A percentile compares a stretch with the other conserved stretches of the same genome.
These are phyloP conservation scores for Trametes cubensis DNA, from an alignment of 768 basidiomycete species.

Conservation along the genomic window DNA sequence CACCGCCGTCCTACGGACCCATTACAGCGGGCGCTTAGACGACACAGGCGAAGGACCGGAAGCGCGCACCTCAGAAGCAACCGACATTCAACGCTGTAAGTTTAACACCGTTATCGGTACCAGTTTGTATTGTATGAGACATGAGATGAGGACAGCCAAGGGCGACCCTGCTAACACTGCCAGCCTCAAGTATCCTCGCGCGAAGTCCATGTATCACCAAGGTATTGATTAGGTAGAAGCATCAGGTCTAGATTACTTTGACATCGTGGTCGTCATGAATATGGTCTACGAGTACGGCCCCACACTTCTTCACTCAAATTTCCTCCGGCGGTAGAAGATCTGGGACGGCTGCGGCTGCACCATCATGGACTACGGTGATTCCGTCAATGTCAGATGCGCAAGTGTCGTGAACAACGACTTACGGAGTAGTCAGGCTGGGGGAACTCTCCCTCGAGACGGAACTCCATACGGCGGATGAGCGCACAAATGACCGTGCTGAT, in stretches of 20 bases:
- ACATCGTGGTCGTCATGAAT: slow-evolving; percentile 9
- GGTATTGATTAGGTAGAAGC: slow-evolving; percentile 13
- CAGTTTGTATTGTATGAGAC: too few relatives aligned
- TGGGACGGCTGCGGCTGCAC: slow-evolving; percentile 76
- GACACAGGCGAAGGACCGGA: too few relatives aligned
- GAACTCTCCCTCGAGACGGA: slow-evolving; percentile 67
- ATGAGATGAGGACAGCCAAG: too few relatives aligned
- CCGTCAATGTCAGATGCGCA: not conserved
- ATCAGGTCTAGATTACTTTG: slow-evolving; percentile 11
- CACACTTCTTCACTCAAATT: slow-evolving; percentile 33
- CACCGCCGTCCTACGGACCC: not conserved
- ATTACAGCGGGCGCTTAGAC: not conserved
- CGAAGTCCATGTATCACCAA: not conserved
- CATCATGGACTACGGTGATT: slow-evolving; percentile 78
- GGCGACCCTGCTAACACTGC: not conserved
- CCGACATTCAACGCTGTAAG: too few relatives aligned
- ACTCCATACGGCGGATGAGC: slow-evolving; percentile 73
- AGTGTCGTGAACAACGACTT: slow-evolving; percentile 36
- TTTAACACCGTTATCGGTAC: too few relatives aligned
- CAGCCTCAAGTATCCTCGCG: not conserved
- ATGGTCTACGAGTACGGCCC: not conserved
- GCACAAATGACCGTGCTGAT: slow-evolving; percentile 81
- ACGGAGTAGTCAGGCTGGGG: slow-evolving; percentile 92
- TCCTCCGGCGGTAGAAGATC: slow-evolving; percentile 69
- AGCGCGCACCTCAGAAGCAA: too few relatives aligned